phyloP scores from a whole-genome alignment of 2,329 filamentous ascomycete genomes.

The Aplosporella prunicola region DNA sequence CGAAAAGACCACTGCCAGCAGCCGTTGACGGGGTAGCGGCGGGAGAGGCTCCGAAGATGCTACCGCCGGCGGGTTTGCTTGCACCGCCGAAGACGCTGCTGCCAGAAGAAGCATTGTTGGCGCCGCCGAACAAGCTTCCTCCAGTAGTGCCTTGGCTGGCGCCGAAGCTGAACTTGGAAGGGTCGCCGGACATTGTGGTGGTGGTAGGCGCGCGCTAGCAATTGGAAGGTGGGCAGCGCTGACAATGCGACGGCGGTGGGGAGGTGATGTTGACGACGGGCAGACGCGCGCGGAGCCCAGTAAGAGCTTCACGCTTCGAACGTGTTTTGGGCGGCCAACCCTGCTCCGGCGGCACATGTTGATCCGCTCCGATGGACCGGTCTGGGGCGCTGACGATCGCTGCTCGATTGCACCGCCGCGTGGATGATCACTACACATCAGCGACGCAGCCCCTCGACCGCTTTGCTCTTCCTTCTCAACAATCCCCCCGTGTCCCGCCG shows the following conservation, averaged over 20 bases:
- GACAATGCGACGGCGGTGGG: neutral
- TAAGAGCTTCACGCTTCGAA: constrained; percentile 2
- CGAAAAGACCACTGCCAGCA: constrained; percentile 2
- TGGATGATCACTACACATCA: constrained; percentile 10
- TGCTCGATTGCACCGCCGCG: constrained; percentile 3
- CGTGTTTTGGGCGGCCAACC: constrained; percentile 8
- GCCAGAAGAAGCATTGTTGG: constrained; percentile 10
- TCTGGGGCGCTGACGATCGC: constrained; percentile 6
- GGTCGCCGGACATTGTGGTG: constrained; percentile 15
- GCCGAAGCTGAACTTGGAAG: constrained; percentile 31
- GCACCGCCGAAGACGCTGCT: constrained; percentile 5
- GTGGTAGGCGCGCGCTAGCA: too few relatives aligned
- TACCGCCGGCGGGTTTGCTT: constrained; percentile 9
- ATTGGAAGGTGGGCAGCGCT: too few relatives aligned
- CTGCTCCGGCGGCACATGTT: constrained; percentile 3
- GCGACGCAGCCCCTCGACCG: constrained; percentile 3
- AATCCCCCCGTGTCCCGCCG: neutral
- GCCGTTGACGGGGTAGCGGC: neutral
- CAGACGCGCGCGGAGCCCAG: too few relatives aligned
- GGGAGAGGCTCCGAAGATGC: constrained; percentile 13
- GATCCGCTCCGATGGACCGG: too few relatives aligned
- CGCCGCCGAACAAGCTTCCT: constrained; percentile 34
- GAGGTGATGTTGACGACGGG: too few relatives aligned
- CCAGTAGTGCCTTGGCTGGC: constrained; percentile 16
- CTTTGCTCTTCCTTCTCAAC: too few relatives aligned